Evolutionary conservation across 2,329 filamentous ascomycete genomes (phyloP), one percentile per base, ranked within the genome.

Genomic region (Alternaria sp.): DNA sequence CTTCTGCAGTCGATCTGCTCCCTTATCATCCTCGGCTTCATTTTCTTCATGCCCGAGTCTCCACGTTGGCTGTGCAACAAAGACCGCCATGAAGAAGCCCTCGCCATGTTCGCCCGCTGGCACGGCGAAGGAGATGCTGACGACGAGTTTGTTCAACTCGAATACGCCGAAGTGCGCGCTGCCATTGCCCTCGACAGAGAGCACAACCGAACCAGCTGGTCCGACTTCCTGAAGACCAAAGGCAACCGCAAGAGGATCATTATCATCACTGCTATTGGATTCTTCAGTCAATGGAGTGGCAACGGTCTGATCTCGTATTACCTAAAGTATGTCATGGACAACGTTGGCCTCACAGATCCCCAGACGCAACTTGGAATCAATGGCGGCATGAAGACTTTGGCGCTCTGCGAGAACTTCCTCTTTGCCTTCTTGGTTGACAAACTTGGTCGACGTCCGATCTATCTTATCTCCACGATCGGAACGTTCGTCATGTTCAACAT

Each of bases 51-150:
- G 8, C 87, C 88, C 0, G 88, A 90, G 66, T 86, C 83, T 1
- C 88, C 88, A 2, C 82, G 88, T 63, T 89, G 87, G 86, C 79
- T 88, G 15, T 83, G 87, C 55, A 81, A 82, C 62, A 82, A 86
- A 30, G 85, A 86, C 47, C 83, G 84, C 13, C 77, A 82, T 4
- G 85, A 87, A 25, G 83, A 89, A 68, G 87, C 86, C 1, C 79
- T 84, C 23, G 73, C 80, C 5, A 82, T 88, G 9, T 79, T 91
- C 30, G 81, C 85, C 8, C 83, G 83, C 59, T 86, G 88, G 70
- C 88, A 87, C 63, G 81, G 84, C 3, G 63, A 65, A 13, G 82
- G 86, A 57, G 81, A 82, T 2, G 69, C 74, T 13, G 60, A 68
- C 21, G 64, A 69, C 19, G 50, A 59, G 6, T 58, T 67, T 19